Evolutionary conservation across 805 yeast species (phyloP).

Genomic region (Suhomyces emberorum): DNA sequence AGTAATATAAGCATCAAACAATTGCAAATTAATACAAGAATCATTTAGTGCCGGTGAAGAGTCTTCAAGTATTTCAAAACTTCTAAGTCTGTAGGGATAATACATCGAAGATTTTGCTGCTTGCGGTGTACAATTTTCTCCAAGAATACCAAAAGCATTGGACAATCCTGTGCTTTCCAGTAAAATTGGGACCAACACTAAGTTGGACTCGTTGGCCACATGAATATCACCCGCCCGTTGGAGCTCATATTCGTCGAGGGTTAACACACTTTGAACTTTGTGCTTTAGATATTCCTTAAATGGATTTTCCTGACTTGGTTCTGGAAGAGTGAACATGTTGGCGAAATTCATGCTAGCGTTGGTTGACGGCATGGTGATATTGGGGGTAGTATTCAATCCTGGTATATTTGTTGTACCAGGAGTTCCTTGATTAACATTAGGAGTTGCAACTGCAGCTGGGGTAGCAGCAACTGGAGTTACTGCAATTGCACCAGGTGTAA

Average conservation of each 20-base stretch:
- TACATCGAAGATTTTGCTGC: not conserved
- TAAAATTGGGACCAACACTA: constrained; percentile 17
- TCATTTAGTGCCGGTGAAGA: constrained; percentile 27
- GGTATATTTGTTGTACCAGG: not conserved
- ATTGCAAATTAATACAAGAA: constrained; percentile 34
- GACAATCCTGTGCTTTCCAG: constrained; percentile 1
- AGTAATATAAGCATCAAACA: constrained; percentile 41
- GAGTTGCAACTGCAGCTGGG: too few relatives aligned
- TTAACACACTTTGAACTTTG: constrained; percentile 17
- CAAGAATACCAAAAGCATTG: constrained; percentile 1
- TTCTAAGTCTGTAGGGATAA: constrained; percentile 26
- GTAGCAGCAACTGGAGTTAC: too few relatives aligned
- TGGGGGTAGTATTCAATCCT: not conserved
- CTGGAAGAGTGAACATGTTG: constrained; percentile 29
- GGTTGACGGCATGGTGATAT: not conserved
- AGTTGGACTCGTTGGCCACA: constrained; percentile 24
- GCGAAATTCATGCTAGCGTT: constrained; percentile 5
- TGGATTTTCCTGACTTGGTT: constrained; percentile 22
- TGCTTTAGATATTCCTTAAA: constrained; percentile 15
- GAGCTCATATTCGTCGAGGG: constrained; percentile 33
- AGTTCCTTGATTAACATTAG: not conserved
- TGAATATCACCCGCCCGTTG: constrained; percentile 30
- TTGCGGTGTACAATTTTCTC: too few relatives aligned
- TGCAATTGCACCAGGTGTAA: not conserved
- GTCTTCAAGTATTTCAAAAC: constrained; percentile 38